Conservation (phyloP, 2,329 filamentous ascomycete species). For the Diplodia seriata region DNA sequence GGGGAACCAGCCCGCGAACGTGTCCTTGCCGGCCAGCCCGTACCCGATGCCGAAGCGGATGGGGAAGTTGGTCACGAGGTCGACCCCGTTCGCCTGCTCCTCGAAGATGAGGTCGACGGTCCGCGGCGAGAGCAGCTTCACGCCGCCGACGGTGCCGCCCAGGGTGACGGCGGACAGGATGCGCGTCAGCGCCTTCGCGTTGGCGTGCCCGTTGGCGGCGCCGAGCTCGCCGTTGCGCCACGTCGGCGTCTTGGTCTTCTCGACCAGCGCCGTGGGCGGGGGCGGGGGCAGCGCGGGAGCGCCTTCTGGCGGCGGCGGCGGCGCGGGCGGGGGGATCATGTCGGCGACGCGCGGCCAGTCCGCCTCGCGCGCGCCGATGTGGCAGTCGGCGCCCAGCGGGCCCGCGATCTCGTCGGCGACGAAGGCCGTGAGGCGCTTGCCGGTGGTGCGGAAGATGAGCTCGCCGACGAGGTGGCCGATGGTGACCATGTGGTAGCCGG, state of each 20-base stretch:
- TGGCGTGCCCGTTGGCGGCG: slow-evolving; percentile 37
- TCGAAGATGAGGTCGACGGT: neutral
- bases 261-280: neutral
- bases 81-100: neutral
- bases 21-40: neutral
- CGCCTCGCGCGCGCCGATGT: neutral
- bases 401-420: slow-evolving; percentile 20
- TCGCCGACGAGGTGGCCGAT: slow-evolving; percentile 11
- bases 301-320: neutral
- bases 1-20: neutral
- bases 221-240: neutral
- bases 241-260: slow-evolving; percentile 7
- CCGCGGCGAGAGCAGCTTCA: slow-evolving; percentile 45
- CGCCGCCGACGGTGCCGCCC: slow-evolving; percentile 44
- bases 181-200: slow-evolving; percentile 52
- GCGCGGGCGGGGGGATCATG: neutral
- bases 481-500: slow-evolving; percentile 21
- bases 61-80: neutral
- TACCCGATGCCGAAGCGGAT: neutral
- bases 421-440: slow-evolving; percentile 5
- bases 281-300: neutral
- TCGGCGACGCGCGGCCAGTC: slow-evolving; percentile 11
- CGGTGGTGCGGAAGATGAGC: neutral
- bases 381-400: slow-evolving; percentile 19
- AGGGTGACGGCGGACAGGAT: slow-evolving; percentile 52